Base-by-base conservation (phyloP, 2,329 filamentous ascomycete genomes). In the Colletotrichum truncatum region DNA sequence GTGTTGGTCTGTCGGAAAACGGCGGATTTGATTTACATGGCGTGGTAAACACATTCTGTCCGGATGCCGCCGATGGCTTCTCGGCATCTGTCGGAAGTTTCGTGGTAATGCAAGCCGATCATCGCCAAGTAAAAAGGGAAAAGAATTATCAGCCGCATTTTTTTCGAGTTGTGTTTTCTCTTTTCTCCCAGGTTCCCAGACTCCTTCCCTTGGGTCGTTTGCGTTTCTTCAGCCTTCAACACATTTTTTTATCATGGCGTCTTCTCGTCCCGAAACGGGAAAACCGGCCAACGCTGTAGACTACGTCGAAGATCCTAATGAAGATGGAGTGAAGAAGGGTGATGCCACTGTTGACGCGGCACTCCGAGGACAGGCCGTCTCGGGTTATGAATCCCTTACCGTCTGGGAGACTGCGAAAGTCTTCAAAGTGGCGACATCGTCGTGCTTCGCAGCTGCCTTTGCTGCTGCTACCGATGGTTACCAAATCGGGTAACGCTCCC, bases 391-490 rank as follows among this genome's bases (percentile, higher is more conserved):
- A 60, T 68, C 59, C 4, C 45, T 74, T 9, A 64, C 68, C 4
- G 12, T 66, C 11, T 73, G 72, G 71, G 52, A 73, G 49, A 74
- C 72, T 3, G 67, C 70, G 6, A 73, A 67, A 48, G 66, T 58
- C 51, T 75, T 74, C 66, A 75, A 71, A 26, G 39, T 72, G 36
- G 66, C 63, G n/a, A 68, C 68, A 7, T 55, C 64, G 12, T 43
- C 70, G 9, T 74, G 71, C 62, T 74, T 74, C 55, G 41, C 58
- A 4, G 70, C 67, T 8, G 71, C 73, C 12, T 70, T 73, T 9
- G 70, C 69, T 26, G 72, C 71, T 25, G 68, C 65, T 3, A 70
- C 72, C 2, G 72, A 74, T 36, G 71, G 72, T 4, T 73, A 73
- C 21, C 72, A 74, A 60, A 70, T 74, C 38, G 73, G 67, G 72